Evolutionary conservation across 2,329 filamentous ascomycete genomes (phyloP), one percentile per base, ranked within the genome.

Genomic region (Trichoderma asperellum): DNA sequence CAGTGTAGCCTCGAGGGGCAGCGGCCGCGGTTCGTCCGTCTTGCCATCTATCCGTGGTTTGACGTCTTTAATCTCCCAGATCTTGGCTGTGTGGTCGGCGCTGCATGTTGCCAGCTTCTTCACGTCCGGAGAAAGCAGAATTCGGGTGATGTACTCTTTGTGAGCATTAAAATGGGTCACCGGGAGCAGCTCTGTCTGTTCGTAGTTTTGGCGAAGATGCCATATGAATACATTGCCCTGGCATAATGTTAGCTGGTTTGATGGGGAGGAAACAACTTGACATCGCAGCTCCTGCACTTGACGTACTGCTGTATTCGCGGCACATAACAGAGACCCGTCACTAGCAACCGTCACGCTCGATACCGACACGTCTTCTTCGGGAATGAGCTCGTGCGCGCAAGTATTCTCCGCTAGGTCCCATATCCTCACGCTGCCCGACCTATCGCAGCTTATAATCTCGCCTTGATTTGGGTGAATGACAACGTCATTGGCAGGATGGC

Each of bases 391-490:
- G 79, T 98, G 95, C 0, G 92, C 94, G 84, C 96, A 99, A 76
- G 94, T 96, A 78, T 97, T 98, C 86, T 98, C 94, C 10, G 94
- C 94, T 68, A 99, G 81, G 77, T 99, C 96, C 96, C 96, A 99
- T 72, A 99, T 92, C 52, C 95, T 87, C 70, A 99, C 93, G 79
- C 94, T 97, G 59, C 96, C 96, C 59, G 92, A 91, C 40, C 95
- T 89, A 79, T 99, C 96, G 79, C 95, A 97, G 79, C 93, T 97
- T 77, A 99, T 97, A 71, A 99, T 91, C 83, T 99, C 96, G 70
- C 95, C 96, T 83, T 99, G 96, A 78, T 99, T 99, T 0, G 96
- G 96, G 79, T 99, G 96, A 68, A 99, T 99, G n/a, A 98, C 96
- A 10, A 99, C 96, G 80, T 99, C 96, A 77, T 97, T 99, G 64